phyloP scores from a whole-genome alignment of 2,329 filamentous ascomycete species.

The Talaromyces sp. region DNA sequence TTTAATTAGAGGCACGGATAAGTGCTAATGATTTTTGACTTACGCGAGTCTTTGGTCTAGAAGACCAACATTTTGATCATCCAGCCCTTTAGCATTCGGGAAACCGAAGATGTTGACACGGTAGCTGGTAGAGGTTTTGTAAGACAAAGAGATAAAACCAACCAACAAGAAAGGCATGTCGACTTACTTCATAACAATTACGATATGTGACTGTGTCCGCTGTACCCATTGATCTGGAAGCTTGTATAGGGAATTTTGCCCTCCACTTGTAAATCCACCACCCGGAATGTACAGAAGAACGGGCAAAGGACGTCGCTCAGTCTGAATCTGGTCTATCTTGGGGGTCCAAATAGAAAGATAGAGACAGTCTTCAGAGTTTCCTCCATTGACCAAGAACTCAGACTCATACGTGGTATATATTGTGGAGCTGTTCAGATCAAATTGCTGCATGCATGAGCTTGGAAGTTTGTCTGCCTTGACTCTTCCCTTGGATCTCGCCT shows the following conservation, averaged over 20 bases:
- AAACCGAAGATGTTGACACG: conserved; percentile 45
- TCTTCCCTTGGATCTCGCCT: neutral
- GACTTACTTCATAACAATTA: conserved; percentile 39
- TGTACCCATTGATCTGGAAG: conserved; percentile 41
- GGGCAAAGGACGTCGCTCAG: conserved; percentile 36
- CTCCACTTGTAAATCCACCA: conserved; percentile 51
- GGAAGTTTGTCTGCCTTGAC: conserved; percentile 4
- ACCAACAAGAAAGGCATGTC: neutral
- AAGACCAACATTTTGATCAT: conserved; percentile 44
- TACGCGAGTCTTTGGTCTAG: conserved; percentile 46
- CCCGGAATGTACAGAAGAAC: conserved; percentile 55
- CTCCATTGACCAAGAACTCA: conserved; percentile 24
- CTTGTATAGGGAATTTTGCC: conserved; percentile 52
- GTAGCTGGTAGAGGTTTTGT: conserved; percentile 27
- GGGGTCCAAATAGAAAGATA: conserved; percentile 48
- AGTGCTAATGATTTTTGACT: neutral
- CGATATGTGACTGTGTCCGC: conserved; percentile 43
- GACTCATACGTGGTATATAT: conserved; percentile 12
- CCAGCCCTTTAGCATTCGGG: conserved; percentile 48
- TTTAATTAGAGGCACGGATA: neutral
- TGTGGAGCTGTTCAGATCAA: conserved; percentile 3
- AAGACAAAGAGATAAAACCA: neutral
- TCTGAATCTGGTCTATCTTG: conserved; percentile 1
- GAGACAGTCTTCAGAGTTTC: conserved; percentile 46
- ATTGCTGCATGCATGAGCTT: conserved; percentile 12